Percentiles rank a stretch among this genome's conserved stretches.
phyloP scores from a whole-genome alignment of 139 green algal species.

The Raphidocelis subcapitata region DNA sequence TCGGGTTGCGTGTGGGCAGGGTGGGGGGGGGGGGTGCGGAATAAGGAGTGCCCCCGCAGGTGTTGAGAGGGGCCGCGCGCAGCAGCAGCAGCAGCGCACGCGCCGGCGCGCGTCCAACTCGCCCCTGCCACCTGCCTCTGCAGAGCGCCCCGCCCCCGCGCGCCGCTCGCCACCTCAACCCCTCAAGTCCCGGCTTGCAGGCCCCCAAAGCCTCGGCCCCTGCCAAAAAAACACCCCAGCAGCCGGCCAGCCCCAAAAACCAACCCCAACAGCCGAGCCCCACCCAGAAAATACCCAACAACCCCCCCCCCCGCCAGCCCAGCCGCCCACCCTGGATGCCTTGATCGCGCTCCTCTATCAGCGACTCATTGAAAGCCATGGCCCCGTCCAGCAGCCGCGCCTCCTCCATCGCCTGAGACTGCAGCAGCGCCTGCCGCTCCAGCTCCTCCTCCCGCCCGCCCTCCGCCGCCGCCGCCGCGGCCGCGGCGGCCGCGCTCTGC shows the following conservation, averaged over 20 bases:
- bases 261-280: not conserved
- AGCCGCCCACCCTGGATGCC: conserved; percentile 50
- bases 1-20: not conserved
- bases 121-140: no score
- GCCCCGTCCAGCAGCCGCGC: conserved; percentile 52
- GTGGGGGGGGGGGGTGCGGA: not conserved
- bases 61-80: no score
- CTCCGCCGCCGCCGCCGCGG: conserved; percentile 18
- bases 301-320: not conserved
- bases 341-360: conserved; percentile 86
- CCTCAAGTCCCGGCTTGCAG: not conserved
- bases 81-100: no score
- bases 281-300: not conserved
- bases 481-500: not conserved
- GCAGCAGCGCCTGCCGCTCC: conserved; percentile 51
- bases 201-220: not conserved
- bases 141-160: no score
- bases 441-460: conserved; percentile 28
- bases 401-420: conserved; percentile 28
- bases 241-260: not conserved
- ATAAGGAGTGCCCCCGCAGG: not conserved
- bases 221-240: not conserved
- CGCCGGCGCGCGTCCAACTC: no score
- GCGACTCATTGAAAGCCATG: conserved; percentile 74
- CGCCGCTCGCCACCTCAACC: not conserved